Evolutionary conservation across 441 rosid species (phyloP).

Genomic region (Adansonia gregorii): DNA sequence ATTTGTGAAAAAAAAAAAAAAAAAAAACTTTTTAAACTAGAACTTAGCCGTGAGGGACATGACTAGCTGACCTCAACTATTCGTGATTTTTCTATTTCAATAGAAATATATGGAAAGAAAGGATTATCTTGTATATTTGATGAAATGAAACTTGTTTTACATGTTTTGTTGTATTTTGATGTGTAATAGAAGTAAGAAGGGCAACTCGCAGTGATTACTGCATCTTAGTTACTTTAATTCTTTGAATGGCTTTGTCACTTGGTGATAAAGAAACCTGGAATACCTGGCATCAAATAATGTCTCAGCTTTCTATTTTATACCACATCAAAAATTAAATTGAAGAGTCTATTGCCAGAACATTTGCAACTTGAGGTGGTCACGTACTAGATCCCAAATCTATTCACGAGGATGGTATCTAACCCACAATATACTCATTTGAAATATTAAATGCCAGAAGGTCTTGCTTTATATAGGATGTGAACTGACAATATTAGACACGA

Average conservation of each 20-base stretch:
- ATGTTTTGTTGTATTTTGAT: background rate
- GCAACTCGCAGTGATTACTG: background rate
- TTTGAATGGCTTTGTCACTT: background rate
- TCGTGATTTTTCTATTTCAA: background rate
- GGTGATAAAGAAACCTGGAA: background rate
- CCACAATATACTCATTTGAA: background rate
- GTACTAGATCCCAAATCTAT: background rate
- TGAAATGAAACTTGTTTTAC: background rate
- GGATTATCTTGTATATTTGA: slow-evolving; percentile 3
- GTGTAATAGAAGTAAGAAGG: background rate
- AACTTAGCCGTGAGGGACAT: background rate
- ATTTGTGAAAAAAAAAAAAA: background rate
- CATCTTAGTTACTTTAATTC: background rate
- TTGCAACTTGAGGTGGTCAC: background rate
- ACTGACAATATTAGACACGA: too few relatives aligned
- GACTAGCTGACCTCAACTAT: slow-evolving; percentile 10
- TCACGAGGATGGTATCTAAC: background rate
- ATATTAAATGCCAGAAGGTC: background rate
- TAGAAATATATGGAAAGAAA: background rate
- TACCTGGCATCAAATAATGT: background rate
- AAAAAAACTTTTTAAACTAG: background rate
- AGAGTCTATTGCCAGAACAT: background rate
- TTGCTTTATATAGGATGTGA: background rate
- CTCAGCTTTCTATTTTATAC: background rate
- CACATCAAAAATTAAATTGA: background rate